Base-by-base conservation (phyloP, 768 basidiomycete species). In the Phanerochaete sordida region DNA sequence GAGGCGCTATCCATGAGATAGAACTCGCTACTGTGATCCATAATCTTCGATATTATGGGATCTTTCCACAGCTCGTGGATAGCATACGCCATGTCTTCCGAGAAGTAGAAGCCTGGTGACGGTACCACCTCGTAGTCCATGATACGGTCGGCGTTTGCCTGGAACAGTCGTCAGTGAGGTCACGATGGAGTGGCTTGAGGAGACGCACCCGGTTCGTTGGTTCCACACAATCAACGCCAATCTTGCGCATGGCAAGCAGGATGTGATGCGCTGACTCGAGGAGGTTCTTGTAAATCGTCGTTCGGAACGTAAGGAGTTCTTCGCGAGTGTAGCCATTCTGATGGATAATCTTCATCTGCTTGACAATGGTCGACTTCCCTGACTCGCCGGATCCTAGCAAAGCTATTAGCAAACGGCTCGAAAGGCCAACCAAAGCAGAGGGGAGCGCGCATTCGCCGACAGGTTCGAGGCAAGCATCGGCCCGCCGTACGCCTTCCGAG, bases 341-440 rank as follows among this genome's bases (percentile, higher is more conserved):
- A 72, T 98, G 91, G 51, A 98, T 95, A 59, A 98, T 95, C 81
- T 96, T 97, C 95, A 98, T 97, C 74, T 98, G 95, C 72, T 98
- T 98, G 35, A 97, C 94, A 64, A 98, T 93, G 0, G 95, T 98
- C 3, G 86, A 88, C 76, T 98, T 98, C 6, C 95, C 96, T 0
- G 90, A 92, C 77, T 96, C 94, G 67, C 95, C 93, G 15, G 94
- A 95, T 57, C 95, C 95, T 95, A 66, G 21, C 8, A 24, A 16
- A 33, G 33, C 33, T 12, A 23, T 57, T 16, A 51, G 50, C 30
- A 51, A 16, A 11, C 8, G 19, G 7, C 19, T 11, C 19, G 39
- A n/a, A n/a, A n/a, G n/a, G n/a, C n/a, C n/a, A n/a, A n/a, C n/a
- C n/a, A n/a, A n/a, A n/a, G n/a, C n/a, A n/a, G n/a, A n/a, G n/a